Base-by-base conservation (phyloP, 2,329 filamentous ascomycete genomes). In the Calonectria crousiana region DNA sequence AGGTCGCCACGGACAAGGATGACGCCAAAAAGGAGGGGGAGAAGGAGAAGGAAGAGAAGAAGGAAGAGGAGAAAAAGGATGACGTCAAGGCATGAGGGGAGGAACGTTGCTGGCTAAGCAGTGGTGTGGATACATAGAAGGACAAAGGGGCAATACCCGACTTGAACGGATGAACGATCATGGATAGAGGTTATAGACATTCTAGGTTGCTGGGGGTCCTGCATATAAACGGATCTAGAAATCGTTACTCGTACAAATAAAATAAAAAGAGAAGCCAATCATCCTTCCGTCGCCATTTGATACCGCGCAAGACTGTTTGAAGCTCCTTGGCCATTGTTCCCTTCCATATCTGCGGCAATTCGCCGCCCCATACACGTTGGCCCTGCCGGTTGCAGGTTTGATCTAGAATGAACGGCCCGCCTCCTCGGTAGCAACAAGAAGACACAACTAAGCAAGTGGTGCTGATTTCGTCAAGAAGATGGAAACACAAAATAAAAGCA, bases 11-110 rank as follows among this genome's bases (percentile, higher is more conserved):
- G 68, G 74, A 75, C 67, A 81, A 82, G 60, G 76, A 72, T 30
- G 32, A 60, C 3, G 47, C 36, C 20, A 75, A 67, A 64, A 79
- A 76, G 47, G 78, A 93, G 78, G 86, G 81, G 60, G 81, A 83
- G 68, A 76, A 77, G 28, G 76, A 77, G 18, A 72, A 70, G 41
- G 20, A 47, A 2, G 11, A 47, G 20, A 47, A 47, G 44, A 23
- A 47, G 51, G 77, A 81, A 11, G 72, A 73, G 51, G 78, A 66
- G 0, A 79, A 77, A 38, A 28, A 75, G 65, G 78, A 81, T 13
- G 81, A 82, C 52, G 74, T 80, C 28, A 79, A 77, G 38, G 74
- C 77, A 6, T 79, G 76, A 34, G 79, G 81, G 60, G 73, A 34
- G 80, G 67, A 76, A 75, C 30, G 73, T 82, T n/a, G 78, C 81